Conservation (phyloP, 768 basidiomycete species). For the Leucocoprinus leucothites region DNA sequence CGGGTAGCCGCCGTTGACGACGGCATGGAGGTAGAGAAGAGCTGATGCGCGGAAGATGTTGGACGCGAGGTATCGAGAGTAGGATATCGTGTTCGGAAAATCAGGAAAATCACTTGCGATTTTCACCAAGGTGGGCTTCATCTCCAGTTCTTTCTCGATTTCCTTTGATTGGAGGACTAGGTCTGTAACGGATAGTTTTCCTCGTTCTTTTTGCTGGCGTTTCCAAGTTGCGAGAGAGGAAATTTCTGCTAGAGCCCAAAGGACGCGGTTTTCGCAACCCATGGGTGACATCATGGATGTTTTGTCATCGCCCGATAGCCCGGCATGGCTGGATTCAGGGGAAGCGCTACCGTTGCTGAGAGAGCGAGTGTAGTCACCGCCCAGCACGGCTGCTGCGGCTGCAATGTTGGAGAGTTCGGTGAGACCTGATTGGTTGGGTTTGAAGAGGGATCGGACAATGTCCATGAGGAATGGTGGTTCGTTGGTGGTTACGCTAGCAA, state of each 20-base stretch:
- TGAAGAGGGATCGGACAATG: conserved; percentile 57
- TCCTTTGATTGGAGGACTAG: conserved; percentile 51
- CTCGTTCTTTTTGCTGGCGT: conserved; percentile 30
- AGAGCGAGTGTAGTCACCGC: conserved; percentile 35
- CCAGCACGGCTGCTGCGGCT: neutral
- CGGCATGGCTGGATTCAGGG: neutral
- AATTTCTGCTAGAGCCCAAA: conserved; percentile 78
- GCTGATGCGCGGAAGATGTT: conserved; percentile 75
- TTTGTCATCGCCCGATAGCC: conserved; percentile 18
- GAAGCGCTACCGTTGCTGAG: conserved; percentile 35
- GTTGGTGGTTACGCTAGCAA: conserved; percentile 72
- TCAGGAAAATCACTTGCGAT: conserved; percentile 19
- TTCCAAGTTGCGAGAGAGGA: conserved; percentile 70
- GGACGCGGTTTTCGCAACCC: conserved; percentile 80
- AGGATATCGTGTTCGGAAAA: conserved; percentile 20
- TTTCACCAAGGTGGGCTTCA: conserved; percentile 14
- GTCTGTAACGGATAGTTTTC: conserved; percentile 55
- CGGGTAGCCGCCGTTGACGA: conserved; percentile 73
- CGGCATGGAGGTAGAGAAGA: conserved; percentile 70
- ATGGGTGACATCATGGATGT: conserved; percentile 80
- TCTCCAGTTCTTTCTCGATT: conserved; percentile 43
- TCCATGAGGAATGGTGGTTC: conserved; percentile 53
- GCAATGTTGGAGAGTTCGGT: conserved; percentile 22
- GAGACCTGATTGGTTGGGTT: conserved; percentile 39
- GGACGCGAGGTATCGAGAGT: conserved; percentile 43